These are phyloP conservation scores for Sclerospora graminicola DNA, from an alignment of 352 stramenopile genomes.

Conservation along the genomic window DNA sequence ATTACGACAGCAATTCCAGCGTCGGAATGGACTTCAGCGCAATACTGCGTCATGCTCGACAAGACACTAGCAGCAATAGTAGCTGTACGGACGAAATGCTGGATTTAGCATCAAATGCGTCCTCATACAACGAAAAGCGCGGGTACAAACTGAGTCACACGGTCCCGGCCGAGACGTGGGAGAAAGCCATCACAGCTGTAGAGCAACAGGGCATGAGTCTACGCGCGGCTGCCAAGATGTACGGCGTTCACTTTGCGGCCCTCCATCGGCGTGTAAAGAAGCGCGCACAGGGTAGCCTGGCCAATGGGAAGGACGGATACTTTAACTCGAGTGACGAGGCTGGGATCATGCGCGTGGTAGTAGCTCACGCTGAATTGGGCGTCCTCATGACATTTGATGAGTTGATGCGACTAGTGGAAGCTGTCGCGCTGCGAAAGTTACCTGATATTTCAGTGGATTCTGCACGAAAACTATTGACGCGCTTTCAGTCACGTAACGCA, in stretches of 20 bases:
- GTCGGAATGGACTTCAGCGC: too few species aligned
- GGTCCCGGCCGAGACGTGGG: constrained; percentile 43
- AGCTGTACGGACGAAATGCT: constrained; percentile 9
- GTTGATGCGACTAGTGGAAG: constrained; percentile 44
- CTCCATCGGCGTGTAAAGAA: constrained; percentile 51
- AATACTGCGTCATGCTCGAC: background rate
- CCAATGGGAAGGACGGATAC: constrained; percentile 16
- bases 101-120: constrained; percentile 8
- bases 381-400: constrained; percentile 65
- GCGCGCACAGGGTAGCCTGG: constrained; percentile 18
- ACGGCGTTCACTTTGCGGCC: constrained; percentile 48
- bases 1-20: too few species aligned
- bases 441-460: constrained; percentile 47
- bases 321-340: constrained; percentile 45
- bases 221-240: constrained; percentile 30
- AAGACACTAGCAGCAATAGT: background rate
- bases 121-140: constrained; percentile 18
- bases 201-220: constrained; percentile 52
- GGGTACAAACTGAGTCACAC: constrained; percentile 44
- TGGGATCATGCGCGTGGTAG: constrained; percentile 43
- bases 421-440: constrained; percentile 40
- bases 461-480: constrained; percentile 32
- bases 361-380: constrained; percentile 42
- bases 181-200: constrained; percentile 45
- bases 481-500: constrained; percentile 42